Evolutionary conservation across 2,329 filamentous ascomycete species (phyloP), one percentile per base, ranked within the genome.

Genomic region (Aaosphaeria pasadenensis): DNA sequence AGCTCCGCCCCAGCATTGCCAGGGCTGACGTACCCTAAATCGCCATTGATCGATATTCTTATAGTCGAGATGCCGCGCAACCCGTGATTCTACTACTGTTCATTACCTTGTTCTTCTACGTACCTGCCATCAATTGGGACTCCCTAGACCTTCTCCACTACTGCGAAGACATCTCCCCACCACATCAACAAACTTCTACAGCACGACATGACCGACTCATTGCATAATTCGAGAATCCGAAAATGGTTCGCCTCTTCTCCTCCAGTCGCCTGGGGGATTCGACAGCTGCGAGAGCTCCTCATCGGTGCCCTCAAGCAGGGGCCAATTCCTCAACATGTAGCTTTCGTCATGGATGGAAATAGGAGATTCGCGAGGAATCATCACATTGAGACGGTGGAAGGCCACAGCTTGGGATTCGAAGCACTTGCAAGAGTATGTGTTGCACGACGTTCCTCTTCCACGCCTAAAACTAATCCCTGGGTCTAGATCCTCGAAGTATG

Each of bases 331-430:
- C 86, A 90, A 64, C 94, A 99, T 82, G 84, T 99, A 51, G 94
- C 94, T n/a, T 99, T 99, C 66, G 92, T 96, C 60, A 99, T 99
- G 94, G 94, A 99, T 69, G 94, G 94, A 47, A 99, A 99, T 73
- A 79, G 94, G 62, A 87, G 94, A 41, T 99, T 95, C 75, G 94
- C 94, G 11, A 82, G 89, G 52, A 88, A 81, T 54, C 90, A 94
- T 74, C 85, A 92, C 55, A 96, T 99, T 68, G 94, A 99, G 76
- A 96, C 91, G 0, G 86, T 97, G 32, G 92, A 99, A 72, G 94
- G 94, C 28, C 94, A 99, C 69, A 91, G 96, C 67, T 76, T 95
- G 59, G 94, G 94, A 2, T 99, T 97, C 62, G 94, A 99, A 74
- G 91, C 94, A 30, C 77, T 99, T 52, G 94, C 92, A 43, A 85